Base-by-base conservation (phyloP, 257 asterid genomes). In the Capsicum baccatum region DNA sequence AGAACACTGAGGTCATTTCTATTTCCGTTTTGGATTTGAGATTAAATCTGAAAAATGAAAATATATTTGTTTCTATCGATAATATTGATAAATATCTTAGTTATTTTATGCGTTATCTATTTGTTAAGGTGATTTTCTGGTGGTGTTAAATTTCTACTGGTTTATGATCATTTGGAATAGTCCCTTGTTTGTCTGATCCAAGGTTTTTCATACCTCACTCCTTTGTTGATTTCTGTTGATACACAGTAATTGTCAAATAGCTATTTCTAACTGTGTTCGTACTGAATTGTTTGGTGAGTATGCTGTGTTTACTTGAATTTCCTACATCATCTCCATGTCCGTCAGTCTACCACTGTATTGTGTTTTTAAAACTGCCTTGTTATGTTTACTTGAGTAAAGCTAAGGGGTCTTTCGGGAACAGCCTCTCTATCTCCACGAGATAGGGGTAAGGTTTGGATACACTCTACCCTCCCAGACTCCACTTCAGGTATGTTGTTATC, bases 1-100 rank as follows among this genome's bases (percentile, higher is more conserved):
- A 50, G 44, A 21, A 4, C 9, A 13, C 13, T 52, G 62, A 52
- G 62, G 2, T 52, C 81, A 52, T 13, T 52, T 54, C 63, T 74
- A 12, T 52, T 74, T 74, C 44, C 19, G 50, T 19, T 48, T 48
- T 50, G 44, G 81, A 74, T 26, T 76, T 76, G 81, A 52, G 81
- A 50, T 76, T 0, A 8, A 14, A 52, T 6, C 52, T 76, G 11
- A 17, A 71, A 71, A n/a, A 19, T 39, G 54, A 68, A 42, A 69
- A 16, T 42, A 21, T 4, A 11, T 21, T 74, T 6, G 21, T 47
- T 50, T 71, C 17, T 76, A 2, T 74, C 0, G 42, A 26, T 54
- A n/a, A 9, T 54, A 78, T 78, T 78, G 82, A 8, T 54, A 78
- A 9, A 78, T 14, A 14, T 78, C 47, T 33, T 26, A 17, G 64